These are phyloP conservation scores for Amanita pseudoporphyria DNA, from an alignment of 768 basidiomycete species.

Conservation along the genomic window DNA sequence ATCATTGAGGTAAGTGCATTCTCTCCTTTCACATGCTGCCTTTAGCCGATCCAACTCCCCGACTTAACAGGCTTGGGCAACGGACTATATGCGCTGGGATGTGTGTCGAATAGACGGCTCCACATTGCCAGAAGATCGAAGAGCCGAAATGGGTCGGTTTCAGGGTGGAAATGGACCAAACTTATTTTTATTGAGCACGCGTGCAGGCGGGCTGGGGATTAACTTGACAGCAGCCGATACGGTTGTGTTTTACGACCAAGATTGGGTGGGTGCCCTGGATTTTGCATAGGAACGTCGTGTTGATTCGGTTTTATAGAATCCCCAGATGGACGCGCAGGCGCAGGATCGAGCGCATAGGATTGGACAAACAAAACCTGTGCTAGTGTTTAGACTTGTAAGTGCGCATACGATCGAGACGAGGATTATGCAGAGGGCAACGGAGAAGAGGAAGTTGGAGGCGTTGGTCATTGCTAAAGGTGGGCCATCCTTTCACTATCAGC, in stretches of 20 bases:
- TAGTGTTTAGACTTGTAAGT: constrained; percentile 82
- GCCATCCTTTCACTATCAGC: background rate
- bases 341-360: constrained; percentile 95
- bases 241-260: constrained; percentile 90
- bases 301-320: constrained; percentile 47
- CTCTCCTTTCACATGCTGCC: background rate
- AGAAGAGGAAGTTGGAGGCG: constrained; percentile 87
- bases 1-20: constrained; percentile 67
- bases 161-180: constrained; percentile 64
- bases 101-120: constrained; percentile 91
- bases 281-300: background rate
- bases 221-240: constrained; percentile 81
- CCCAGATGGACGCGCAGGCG: constrained; percentile 95
- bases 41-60: background rate
- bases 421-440: constrained; percentile 80
- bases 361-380: constrained; percentile 84
- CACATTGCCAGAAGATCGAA: constrained; percentile 71
- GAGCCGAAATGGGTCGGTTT: constrained; percentile 78
- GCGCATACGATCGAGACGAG: constrained; percentile 87
- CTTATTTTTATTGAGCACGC: constrained; percentile 74
- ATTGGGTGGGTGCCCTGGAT: constrained; percentile 54
- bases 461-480: constrained; percentile 89
- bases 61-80: constrained; percentile 77
- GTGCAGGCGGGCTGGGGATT: constrained; percentile 73
- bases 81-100: constrained; percentile 69